Evolutionary conservation across 805 yeast genomes (phyloP).

Genomic region (Jamesozyma lodderae): DNA sequence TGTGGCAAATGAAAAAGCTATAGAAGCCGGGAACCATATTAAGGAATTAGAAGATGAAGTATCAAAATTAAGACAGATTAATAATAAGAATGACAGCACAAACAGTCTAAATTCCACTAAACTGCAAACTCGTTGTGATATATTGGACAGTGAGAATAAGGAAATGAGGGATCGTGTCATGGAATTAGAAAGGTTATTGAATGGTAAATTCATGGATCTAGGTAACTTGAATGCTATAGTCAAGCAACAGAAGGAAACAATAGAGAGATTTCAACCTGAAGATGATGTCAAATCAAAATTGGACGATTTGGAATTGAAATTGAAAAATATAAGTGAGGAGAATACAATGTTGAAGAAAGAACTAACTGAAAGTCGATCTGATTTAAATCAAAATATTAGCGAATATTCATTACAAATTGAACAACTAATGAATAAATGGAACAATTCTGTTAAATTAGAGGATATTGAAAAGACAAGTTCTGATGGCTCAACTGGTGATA

Average conservation of each 20-base stretch:
- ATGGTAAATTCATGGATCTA: slow-evolving; percentile 43
- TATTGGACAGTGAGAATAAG: slow-evolving; percentile 38
- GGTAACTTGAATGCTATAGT: slow-evolving; percentile 46
- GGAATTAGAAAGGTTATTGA: slow-evolving; percentile 45
- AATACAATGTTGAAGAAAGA: slow-evolving; percentile 34
- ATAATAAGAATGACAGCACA: slow-evolving; percentile 2
- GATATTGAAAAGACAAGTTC: background rate
- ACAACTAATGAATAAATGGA: slow-evolving; percentile 21
- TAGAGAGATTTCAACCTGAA: slow-evolving; percentile 38
- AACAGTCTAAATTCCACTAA: slow-evolving; percentile 19
- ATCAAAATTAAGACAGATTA: slow-evolving; percentile 13
- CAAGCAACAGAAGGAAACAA: slow-evolving; percentile 41
- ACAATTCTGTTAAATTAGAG: slow-evolving; percentile 7
- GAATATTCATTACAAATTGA: slow-evolving; percentile 24
- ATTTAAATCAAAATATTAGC: slow-evolving; percentile 26
- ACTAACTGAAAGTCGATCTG: slow-evolving; percentile 28
- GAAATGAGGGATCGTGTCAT: slow-evolving; percentile 33
- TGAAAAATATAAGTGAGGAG: slow-evolving; percentile 38
- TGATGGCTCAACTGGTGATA: slow-evolving; percentile 2
- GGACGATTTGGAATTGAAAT: slow-evolving; percentile 39
- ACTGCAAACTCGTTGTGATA: slow-evolving; percentile 15
- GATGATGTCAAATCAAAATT: slow-evolving; percentile 38
- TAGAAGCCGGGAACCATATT: slow-evolving; percentile 48
- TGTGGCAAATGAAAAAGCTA: slow-evolving; percentile 44
- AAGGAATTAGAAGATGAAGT: slow-evolving; percentile 37